Evolutionary conservation across 108 stramenopile species (phyloP), one percentile per base, ranked within the genome.

Genomic region (Seminavis robusta): DNA sequence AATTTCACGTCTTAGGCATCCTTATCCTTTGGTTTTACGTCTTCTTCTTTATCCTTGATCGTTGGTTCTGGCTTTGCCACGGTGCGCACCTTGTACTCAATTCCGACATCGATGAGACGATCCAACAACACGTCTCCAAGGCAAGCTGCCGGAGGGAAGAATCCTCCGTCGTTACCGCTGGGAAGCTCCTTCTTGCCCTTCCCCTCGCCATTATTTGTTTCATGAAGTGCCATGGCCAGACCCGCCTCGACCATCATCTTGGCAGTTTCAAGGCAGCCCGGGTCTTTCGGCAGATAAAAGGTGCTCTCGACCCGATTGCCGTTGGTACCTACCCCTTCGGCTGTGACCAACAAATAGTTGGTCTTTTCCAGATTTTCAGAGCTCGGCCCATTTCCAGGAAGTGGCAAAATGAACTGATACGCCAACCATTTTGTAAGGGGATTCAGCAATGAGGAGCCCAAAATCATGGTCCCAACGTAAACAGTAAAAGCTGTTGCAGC

Each of bases 321-420:
- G 21, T 85, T 73, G 30, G 66, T 24, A 9, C 84, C 84, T 11
- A 67, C 36, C 4, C 80, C 84, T 32, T 74, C 53, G 4, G 76
- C 83, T 15, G 49, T 51, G 1, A 84, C 49, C 41, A 59, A 56
- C 16, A 81, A 50, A 56, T 65, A 88, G 24, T 54, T 67, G n/a
- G 80, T 83, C 11, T 71, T 50, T 28, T 65, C 57, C 88, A 91
- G 84, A 15, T 48, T 32, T 56, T 84, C 58, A 49, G 70, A 51
- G 21, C 61, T 56, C n/a, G 94, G 94, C 8, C 94, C 94, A 63
- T 88, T 56, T 20, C 94, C 94, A 5, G 88, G 86, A 47, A 72
- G 58, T 2, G 88, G 83, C 9, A 94, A 42, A 5, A 83, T 48
- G 46, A 69, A 71, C 30, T 63, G 67, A 37, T 72, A 55, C 33